These are phyloP conservation scores for Trichocladium antarcticum DNA, from an alignment of 495 filamentous ascomycete genomes.

Conservation along the genomic window DNA sequence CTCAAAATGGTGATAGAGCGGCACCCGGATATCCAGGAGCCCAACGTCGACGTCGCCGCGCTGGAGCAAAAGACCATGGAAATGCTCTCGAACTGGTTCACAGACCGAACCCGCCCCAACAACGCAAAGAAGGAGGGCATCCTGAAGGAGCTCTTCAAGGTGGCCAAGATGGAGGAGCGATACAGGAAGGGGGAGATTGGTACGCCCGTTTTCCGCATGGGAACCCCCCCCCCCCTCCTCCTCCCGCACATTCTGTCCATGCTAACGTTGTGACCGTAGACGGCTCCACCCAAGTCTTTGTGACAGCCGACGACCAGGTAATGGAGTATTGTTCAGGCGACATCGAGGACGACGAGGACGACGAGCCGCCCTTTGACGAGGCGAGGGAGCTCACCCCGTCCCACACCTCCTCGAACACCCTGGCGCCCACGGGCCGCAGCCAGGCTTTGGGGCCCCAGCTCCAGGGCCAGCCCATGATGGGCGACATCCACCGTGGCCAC, in stretches of 20 bases:
- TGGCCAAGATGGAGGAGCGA: constrained; percentile 52
- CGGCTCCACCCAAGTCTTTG: constrained; percentile 29
- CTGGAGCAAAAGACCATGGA: constrained; percentile 40
- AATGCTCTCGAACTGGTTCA: constrained; percentile 35
- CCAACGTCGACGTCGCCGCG: constrained; percentile 32
- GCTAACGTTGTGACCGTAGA: constrained; percentile 22
- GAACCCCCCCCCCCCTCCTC: neutral
- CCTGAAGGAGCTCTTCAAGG: constrained; percentile 56
- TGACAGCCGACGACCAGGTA: constrained; percentile 28
- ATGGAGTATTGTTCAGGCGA: constrained; percentile 23
- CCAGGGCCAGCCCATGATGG: constrained; percentile 18
- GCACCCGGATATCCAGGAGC: constrained; percentile 28
- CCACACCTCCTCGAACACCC: constrained; percentile 5
- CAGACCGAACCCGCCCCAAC: constrained; percentile 30
- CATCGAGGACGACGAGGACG: constrained; percentile 26
- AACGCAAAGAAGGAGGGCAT: constrained; percentile 35
- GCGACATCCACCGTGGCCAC: constrained; percentile 20
- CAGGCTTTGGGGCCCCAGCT: constrained; percentile 22
- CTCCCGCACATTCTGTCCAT: neutral
- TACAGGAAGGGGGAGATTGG: constrained; percentile 50
- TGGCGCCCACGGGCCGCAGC: constrained; percentile 20
- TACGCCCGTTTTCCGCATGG: constrained; percentile 26
- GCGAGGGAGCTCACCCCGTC: neutral
- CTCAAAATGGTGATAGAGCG: constrained; percentile 42
- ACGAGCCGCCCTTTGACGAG: neutral